Percentiles rank a stretch among this genome's conserved stretches.
Conservation (phyloP, 345 rosid genomes). For the Salix viminalis region DNA sequence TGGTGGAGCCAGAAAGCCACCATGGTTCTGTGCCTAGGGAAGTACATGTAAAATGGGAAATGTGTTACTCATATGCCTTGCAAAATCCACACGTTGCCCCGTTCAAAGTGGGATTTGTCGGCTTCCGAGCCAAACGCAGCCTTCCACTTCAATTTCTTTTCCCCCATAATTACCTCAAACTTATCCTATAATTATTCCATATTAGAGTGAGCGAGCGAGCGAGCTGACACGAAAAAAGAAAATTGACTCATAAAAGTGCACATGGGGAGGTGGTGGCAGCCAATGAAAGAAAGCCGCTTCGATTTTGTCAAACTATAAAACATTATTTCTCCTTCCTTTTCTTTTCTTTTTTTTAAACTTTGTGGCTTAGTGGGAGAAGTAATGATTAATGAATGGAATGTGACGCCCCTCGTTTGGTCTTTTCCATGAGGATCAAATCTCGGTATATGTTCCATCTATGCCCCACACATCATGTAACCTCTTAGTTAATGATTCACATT, state of each 20-base stretch:
- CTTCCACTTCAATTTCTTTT: background rate
- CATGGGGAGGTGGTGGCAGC: constrained; percentile 13
- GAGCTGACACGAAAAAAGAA: background rate
- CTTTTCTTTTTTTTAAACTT: background rate
- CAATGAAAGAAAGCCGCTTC: constrained; percentile 25
- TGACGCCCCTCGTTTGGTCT: constrained; percentile 26
- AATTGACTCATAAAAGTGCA: constrained; percentile 26
- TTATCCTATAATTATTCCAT: background rate
- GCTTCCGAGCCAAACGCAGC: constrained; percentile 11
- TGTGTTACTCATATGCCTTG: constrained; percentile 24
- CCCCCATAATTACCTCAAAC: background rate
- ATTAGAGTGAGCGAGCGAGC: background rate
- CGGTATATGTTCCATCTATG: constrained; percentile 46
- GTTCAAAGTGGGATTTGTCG: constrained; percentile 45
- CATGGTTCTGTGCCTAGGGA: constrained; percentile 7
- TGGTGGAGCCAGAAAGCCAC: constrained; percentile 34
- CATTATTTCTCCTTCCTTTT: too few species aligned
- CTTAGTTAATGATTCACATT: background rate
- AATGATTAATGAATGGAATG: constrained; percentile 25
- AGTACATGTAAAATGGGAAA: constrained; percentile 16
- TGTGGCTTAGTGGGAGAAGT: constrained; percentile 20
- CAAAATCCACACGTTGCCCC: constrained; percentile 28
- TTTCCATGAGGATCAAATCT: constrained; percentile 41
- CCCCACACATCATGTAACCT: constrained; percentile 34
- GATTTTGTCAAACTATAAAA: background rate